Evolutionary conservation across 768 basidiomycete species (phyloP).

Genomic region (Chalciporus pseudorubinellus): DNA sequence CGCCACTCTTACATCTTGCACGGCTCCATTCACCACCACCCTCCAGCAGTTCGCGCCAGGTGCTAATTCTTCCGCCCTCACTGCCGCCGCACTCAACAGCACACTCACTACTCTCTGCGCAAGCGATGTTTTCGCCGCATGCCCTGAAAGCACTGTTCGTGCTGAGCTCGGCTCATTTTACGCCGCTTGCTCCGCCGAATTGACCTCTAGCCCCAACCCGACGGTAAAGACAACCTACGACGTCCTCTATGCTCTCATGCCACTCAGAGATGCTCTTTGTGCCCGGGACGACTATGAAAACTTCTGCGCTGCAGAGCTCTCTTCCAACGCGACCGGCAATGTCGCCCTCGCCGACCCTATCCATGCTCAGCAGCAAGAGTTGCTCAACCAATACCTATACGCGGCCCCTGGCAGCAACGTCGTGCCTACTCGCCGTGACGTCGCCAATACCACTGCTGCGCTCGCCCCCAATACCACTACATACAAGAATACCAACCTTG

Average conservation of each 20-base stretch:
- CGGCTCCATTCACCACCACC: constrained; percentile 56
- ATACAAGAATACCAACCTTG: constrained; percentile 58
- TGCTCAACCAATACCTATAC: constrained; percentile 27
- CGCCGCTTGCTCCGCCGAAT: constrained; percentile 65
- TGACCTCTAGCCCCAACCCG: constrained; percentile 48
- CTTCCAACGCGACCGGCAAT: constrained; percentile 23
- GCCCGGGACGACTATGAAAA: constrained; percentile 65
- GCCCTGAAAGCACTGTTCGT: constrained; percentile 59
- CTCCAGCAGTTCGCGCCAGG: constrained; percentile 54
- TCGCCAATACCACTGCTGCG: constrained; percentile 26
- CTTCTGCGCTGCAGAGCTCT: constrained; percentile 64
- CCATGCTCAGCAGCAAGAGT: constrained; percentile 9
- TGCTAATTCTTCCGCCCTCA: constrained; percentile 35
- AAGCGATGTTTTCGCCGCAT: constrained; percentile 42
- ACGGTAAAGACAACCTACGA: constrained; percentile 73
- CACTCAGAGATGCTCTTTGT: constrained; percentile 69
- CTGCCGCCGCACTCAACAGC: constrained; percentile 45
- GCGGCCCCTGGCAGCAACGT: constrained; percentile 17
- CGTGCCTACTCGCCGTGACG: constrained; percentile 26
- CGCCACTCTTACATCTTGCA: constrained; percentile 55
- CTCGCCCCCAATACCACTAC: constrained; percentile 53
- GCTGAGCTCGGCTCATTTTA: constrained; percentile 67
- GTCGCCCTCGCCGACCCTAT: constrained; percentile 9
- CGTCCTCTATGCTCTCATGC: constrained; percentile 66
- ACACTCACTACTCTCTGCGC: constrained; percentile 59